Base-by-base conservation (phyloP, 257 asterid species). In the Thymus quinquecostatus region DNA sequence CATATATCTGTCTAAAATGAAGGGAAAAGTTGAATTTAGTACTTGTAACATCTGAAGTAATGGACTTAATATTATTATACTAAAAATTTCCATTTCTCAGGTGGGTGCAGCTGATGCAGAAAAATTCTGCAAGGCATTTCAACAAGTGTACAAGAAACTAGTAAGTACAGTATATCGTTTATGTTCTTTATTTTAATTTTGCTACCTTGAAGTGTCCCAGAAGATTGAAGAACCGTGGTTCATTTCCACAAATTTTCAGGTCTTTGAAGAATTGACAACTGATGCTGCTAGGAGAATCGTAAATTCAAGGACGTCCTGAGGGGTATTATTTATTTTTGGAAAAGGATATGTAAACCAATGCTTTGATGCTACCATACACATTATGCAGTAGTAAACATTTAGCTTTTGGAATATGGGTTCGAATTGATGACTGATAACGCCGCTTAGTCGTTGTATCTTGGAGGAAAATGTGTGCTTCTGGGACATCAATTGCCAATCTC, bases 41-140 rank as follows among this genome's bases (percentile, higher is more conserved):
- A 58, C 57, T 58, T 38, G 21, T 38, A 38, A 5, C 7, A 38
- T 38, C 41, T 38, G 41, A 51, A 55, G 43, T 61, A 64, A 40
- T 34, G 62, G 48, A 6, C 44, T 40, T 3, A 69, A 62, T 9
- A 56, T 21, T 68, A 32, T 47, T 60, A 64, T 68, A 44, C 6
- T 38, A 38, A 38, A 60, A 27, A 6, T 58, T 28, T 33, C 60
- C 77, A 58, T 68, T 49, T 71, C 75, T 38, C 72, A 88, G 96
- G 76, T 90, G 79, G 92, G 89, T 47, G 75, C 87, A 79, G 83
- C 86, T 75, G 92, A 88, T 71, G 97, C 96, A 21, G 97, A 86
- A 72, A 77, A 48, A 51, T 83, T 90, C 66, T 86, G 93, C 86
- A 81, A 85, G 83, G 86, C 93, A 44, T 90, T 90, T 82, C 84